Evolutionary conservation across 2,329 filamentous ascomycete species (phyloP).

Genomic region (Xylaria sp.): DNA sequence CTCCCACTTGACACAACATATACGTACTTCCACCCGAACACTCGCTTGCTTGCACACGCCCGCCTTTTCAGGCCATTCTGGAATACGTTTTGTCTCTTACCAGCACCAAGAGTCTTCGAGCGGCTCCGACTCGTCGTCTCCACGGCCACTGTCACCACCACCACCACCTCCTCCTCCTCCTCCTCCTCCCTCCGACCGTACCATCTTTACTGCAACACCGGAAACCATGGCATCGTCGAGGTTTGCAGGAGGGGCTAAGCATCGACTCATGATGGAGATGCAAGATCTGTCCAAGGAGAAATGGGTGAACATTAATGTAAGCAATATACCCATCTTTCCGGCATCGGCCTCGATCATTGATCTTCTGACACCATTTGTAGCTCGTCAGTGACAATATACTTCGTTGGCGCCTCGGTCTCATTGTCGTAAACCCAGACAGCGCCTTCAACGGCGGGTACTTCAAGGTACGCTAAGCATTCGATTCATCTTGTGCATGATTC

Average conservation of each 20-base stretch:
- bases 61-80: background rate
- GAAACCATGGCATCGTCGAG: slow-evolving; percentile 39
- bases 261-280: slow-evolving; percentile 89
- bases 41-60: background rate
- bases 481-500: background rate
- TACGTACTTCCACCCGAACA: background rate
- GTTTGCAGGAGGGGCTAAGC: slow-evolving; percentile 61
- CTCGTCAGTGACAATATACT: slow-evolving; percentile 83
- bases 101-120: background rate
- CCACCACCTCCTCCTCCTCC: no score
- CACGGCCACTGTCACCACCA: background rate
- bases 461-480: slow-evolving; percentile 53
- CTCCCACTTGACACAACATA: slow-evolving; percentile 6
- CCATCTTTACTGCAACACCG: background rate
- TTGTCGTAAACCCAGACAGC: slow-evolving; percentile 91
- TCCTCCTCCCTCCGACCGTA: background rate
- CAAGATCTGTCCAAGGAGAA: slow-evolving; percentile 83
- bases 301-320: slow-evolving; percentile 89
- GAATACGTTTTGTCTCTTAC: background rate
- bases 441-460: slow-evolving; percentile 93
- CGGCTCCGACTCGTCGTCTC: background rate
- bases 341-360: slow-evolving; percentile 16
- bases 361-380: slow-evolving; percentile 47
- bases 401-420: slow-evolving; percentile 84
- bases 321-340: slow-evolving; percentile 33